Conservation (phyloP, 1,284 basidiomycete genomes). For the Sanghuangporus sanghuang region DNA sequence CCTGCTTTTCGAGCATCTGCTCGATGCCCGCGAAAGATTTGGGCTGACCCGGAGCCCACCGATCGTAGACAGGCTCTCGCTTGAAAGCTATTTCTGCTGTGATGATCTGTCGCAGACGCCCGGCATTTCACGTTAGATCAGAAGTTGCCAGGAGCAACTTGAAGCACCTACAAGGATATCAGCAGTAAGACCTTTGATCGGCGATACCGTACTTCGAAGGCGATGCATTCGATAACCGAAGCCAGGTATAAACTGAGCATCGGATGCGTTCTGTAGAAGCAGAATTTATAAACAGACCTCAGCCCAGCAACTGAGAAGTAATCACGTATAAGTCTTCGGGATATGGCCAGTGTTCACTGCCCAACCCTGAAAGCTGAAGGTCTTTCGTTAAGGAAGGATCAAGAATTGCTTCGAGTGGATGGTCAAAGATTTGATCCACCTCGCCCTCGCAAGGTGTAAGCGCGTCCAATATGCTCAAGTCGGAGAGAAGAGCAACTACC, state of each 20-base stretch:
- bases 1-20: slow-evolving; percentile 1
- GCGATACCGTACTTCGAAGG: slow-evolving; percentile 68
- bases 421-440: slow-evolving; percentile 74
- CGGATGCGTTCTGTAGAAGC: slow-evolving; percentile 46
- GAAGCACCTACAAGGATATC: slow-evolving; percentile 60
- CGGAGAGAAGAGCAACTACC: slow-evolving; percentile 65
- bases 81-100: slow-evolving; percentile 55
- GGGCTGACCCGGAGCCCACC: slow-evolving; percentile 42
- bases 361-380: slow-evolving; percentile 48
- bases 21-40: slow-evolving; percentile 18
- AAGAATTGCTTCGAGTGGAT: slow-evolving; percentile 66
- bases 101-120: slow-evolving; percentile 40
- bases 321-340: slow-evolving; percentile 57
- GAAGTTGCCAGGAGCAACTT: background rate
- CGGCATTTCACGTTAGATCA: background rate
- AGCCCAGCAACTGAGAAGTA: background rate
- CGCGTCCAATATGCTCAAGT: slow-evolving; percentile 41
- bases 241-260: slow-evolving; percentile 43
- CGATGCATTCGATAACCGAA: slow-evolving; percentile 67
- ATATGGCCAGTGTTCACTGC: slow-evolving; percentile 75
- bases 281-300: background rate
- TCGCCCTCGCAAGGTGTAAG: slow-evolving; percentile 59
- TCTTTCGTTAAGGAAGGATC: slow-evolving; percentile 47
- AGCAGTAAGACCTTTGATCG: slow-evolving; percentile 77
- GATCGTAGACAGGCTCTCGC: slow-evolving; percentile 39